phyloP scores from a whole-genome alignment of 2,329 filamentous ascomycete species.

The Teratosphaeria pseudoeucalypti region DNA sequence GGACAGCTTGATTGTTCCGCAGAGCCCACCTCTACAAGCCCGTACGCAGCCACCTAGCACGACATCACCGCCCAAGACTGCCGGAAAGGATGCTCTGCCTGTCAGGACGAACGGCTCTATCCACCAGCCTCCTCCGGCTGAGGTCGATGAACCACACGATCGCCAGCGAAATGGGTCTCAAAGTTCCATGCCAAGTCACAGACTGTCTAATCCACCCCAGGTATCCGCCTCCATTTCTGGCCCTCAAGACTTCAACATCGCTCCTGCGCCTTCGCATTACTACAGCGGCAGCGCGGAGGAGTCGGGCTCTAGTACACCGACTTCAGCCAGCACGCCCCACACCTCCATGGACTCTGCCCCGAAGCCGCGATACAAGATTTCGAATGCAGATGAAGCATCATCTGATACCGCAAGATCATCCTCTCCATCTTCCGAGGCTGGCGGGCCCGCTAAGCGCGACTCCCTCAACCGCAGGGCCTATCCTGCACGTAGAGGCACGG shows the following conservation, averaged over 20 bases:
- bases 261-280: constrained; percentile 11
- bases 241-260: constrained; percentile 15
- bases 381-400: constrained; percentile 2
- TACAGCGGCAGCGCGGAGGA: constrained; percentile 17
- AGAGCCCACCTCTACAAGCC: constrained; percentile 32
- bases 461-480: constrained; percentile 46
- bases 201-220: constrained; percentile 9
- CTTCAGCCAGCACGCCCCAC: constrained; percentile 5
- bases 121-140: constrained; percentile 22
- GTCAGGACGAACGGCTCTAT: constrained; percentile 16
- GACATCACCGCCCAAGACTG: constrained; percentile 9
- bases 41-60: constrained; percentile 6
- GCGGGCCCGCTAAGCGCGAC: constrained; percentile 50
- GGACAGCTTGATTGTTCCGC: constrained; percentile 66
- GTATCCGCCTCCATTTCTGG: constrained; percentile 20
- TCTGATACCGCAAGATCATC: neutral
- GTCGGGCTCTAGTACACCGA: constrained; percentile 8
- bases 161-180: constrained; percentile 10
- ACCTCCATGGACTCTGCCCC: constrained; percentile 3
- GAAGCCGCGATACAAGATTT: constrained; percentile 2
- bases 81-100: neutral
- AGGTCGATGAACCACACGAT: constrained; percentile 6
- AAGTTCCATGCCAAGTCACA: constrained; percentile 10
- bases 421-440: constrained; percentile 3
- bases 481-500: constrained; percentile 41